These are phyloP conservation scores for Fagopyrum esculentum DNA, from an alignment of 148 eudicot genomes.

Conservation along the genomic window DNA sequence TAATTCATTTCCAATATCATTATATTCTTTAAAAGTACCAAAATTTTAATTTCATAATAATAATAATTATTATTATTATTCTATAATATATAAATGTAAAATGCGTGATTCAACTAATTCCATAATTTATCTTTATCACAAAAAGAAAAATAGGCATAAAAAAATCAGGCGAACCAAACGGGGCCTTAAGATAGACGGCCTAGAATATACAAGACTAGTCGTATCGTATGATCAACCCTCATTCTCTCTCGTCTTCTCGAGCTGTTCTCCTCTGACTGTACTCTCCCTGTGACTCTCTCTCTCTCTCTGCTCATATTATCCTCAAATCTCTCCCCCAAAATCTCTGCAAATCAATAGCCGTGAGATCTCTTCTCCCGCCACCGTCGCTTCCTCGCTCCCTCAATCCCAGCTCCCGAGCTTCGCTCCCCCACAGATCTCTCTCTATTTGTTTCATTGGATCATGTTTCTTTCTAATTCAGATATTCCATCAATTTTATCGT, in stretches of 20 bases:
- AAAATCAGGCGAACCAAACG: neutral
- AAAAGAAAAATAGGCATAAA: neutral
- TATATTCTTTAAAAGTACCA: too few species aligned
- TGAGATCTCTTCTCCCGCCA: neutral
- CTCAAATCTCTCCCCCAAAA: neutral
- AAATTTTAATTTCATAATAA: too few species aligned
- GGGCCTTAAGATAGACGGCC: slow-evolving; percentile 1
- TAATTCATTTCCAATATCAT: too few species aligned
- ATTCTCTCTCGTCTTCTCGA: neutral
- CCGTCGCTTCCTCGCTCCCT: neutral
- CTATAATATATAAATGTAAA: too few species aligned
- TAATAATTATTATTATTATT: too few species aligned
- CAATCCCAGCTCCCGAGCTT: neutral
- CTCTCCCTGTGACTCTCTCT: slow-evolving; percentile 5
- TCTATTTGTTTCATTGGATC: neutral
- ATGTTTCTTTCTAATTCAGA: neutral
- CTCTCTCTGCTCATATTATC: neutral
- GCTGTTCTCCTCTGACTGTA: neutral
- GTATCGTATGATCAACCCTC: neutral
- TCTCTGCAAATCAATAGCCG: neutral
- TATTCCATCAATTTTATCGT: neutral
- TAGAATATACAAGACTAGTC: neutral
- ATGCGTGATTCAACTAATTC: too few species aligned
- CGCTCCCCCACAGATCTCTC: neutral
- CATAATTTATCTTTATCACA: too few species aligned